phyloP scores from a whole-genome alignment of 2,329 filamentous ascomycete species.

The Tolypocladium ovalisporum region DNA sequence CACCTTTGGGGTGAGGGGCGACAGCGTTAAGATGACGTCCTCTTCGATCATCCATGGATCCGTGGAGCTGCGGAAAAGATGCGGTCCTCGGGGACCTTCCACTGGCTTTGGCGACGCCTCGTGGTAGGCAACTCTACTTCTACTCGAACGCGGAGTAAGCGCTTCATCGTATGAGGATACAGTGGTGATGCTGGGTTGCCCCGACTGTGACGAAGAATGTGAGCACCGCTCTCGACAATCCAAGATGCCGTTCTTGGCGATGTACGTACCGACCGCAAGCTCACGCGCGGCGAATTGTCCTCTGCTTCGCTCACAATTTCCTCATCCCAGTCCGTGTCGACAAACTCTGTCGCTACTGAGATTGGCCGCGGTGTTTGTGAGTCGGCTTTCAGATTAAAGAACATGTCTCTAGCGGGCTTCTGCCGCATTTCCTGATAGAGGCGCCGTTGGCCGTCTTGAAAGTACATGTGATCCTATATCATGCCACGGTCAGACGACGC shows the following conservation, averaged over 20 bases:
- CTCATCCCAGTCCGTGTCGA: conserved; percentile 66
- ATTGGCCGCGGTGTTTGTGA: conserved; percentile 43
- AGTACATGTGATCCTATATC: conserved; percentile 23
- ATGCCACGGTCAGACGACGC: not conserved
- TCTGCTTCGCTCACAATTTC: conserved; percentile 42
- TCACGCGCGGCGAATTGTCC: conserved; percentile 56
- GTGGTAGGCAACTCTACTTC: conserved; percentile 49
- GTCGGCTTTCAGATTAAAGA: conserved; percentile 47
- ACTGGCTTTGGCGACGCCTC: conserved; percentile 54
- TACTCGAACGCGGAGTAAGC: conserved; percentile 61
- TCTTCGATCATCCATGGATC: conserved; percentile 31
- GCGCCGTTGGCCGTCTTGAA: conserved; percentile 22
- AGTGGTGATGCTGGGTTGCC: conserved; percentile 70
- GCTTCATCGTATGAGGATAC: conserved; percentile 79
- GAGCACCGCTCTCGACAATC: not conserved
- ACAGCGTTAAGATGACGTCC: conserved; percentile 52
- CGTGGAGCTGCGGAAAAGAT: conserved; percentile 68
- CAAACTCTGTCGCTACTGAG: conserved; percentile 66
- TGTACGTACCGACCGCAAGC: conserved; percentile 58
- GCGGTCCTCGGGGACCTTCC: conserved; percentile 73
- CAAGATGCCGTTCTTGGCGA: not conserved
- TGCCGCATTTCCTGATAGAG: conserved; percentile 41
- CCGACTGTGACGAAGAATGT: conserved; percentile 35
- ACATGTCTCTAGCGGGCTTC: conserved; percentile 41
- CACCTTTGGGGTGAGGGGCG: conserved; percentile 60